These are phyloP conservation scores for Rhizopogon vinicolor DNA, from an alignment of 768 basidiomycete genomes.

Conservation along the genomic window DNA sequence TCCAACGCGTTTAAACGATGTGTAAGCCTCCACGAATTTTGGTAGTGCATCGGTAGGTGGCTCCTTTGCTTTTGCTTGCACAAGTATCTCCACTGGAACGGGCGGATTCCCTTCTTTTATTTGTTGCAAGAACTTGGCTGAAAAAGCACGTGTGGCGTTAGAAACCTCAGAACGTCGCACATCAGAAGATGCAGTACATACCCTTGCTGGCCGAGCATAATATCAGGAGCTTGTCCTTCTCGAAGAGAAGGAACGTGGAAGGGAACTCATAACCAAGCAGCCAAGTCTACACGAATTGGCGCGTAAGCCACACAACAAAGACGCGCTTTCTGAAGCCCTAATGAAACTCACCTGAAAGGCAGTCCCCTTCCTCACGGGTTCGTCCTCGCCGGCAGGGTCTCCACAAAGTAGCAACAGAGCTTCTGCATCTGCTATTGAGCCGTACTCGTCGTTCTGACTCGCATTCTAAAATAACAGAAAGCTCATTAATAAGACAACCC, in stretches of 20 bases:
- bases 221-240: slow-evolving; percentile 70
- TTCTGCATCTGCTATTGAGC: slow-evolving; percentile 61
- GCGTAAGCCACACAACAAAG: slow-evolving; percentile 1
- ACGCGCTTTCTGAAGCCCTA: not conserved
- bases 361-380: slow-evolving; percentile 85
- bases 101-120: slow-evolving; percentile 52
- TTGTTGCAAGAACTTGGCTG: slow-evolving; percentile 86
- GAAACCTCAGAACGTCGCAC: slow-evolving; percentile 2
- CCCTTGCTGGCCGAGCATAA: slow-evolving; percentile 90
- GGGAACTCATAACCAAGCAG: slow-evolving; percentile 97
- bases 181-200: slow-evolving; percentile 23
- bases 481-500: slow-evolving; percentile 9
- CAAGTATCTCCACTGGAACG: slow-evolving; percentile 71
- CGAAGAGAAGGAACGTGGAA: slow-evolving; percentile 83
- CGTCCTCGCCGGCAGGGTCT: slow-evolving; percentile 80
- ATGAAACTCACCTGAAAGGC: slow-evolving; percentile 75
- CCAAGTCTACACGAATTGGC: slow-evolving; percentile 66
- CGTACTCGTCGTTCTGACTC: slow-evolving; percentile 65
- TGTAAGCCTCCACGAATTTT: slow-evolving; percentile 60
- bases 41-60: slow-evolving; percentile 68
- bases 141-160: slow-evolving; percentile 9
- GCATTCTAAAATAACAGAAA: slow-evolving; percentile 43
- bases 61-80: slow-evolving; percentile 79
- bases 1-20: slow-evolving; percentile 63
- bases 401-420: slow-evolving; percentile 71